A percentile compares a stretch with the other conserved stretches of the same genome.
Conservation (phyloP, 1,139 yeast species). For the Ogataea hybrid region DNA sequence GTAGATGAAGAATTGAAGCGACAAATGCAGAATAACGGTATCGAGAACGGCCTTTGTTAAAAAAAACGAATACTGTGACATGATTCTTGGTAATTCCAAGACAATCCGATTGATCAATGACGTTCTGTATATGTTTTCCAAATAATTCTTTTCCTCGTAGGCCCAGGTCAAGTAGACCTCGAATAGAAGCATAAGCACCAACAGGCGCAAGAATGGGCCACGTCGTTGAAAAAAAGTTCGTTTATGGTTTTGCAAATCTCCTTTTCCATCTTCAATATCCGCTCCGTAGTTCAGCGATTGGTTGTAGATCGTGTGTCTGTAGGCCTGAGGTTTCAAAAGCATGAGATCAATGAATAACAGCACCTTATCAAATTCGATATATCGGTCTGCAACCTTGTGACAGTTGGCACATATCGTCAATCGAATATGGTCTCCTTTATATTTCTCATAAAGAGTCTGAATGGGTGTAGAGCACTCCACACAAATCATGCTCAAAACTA, state of each 20-base stretch:
- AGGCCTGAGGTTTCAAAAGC: conserved; percentile 83
- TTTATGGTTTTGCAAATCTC: too few relatives aligned
- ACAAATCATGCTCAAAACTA: conserved; percentile 65
- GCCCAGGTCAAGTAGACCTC: conserved; percentile 95
- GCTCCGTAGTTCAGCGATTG: conserved; percentile 18
- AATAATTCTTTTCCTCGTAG: conserved; percentile 63
- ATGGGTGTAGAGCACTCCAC: conserved; percentile 78
- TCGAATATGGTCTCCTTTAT: conserved; percentile 76
- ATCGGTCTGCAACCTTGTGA: conserved; percentile 77
- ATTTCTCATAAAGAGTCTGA: conserved; percentile 62
- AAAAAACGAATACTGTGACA: conserved; percentile 66
- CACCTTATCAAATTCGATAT: conserved; percentile 87
- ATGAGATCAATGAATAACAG: conserved; percentile 79
- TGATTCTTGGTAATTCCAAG: conserved; percentile 40
- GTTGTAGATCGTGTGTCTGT: conserved; percentile 84
- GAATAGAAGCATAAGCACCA: conserved; percentile 69
- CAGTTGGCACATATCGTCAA: conserved; percentile 78
- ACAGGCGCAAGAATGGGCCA: conserved; percentile 39
- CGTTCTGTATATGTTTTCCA: conserved; percentile 23
- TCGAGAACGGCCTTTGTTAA: conserved; percentile 61
- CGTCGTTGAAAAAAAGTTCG: conserved; percentile 9
- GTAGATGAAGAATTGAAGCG: conserved; percentile 44
- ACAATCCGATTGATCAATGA: conserved; percentile 30
- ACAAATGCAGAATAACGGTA: conserved; percentile 49
- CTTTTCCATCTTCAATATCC: neutral